Conservation (phyloP, 176 grass and related monocot species). For the Oryza meridionalis region DNA sequence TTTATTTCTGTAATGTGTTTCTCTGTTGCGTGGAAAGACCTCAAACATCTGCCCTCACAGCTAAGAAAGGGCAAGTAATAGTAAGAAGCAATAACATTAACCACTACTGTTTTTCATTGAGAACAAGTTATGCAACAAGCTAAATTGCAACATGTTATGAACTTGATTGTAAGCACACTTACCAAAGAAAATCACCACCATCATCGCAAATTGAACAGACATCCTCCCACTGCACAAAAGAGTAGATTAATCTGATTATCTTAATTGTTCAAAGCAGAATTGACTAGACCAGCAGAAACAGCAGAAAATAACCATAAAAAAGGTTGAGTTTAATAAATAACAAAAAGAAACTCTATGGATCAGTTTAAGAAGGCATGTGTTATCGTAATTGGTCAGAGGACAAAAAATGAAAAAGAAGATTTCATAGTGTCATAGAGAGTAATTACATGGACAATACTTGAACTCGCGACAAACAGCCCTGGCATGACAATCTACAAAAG, state of each 20-base stretch:
- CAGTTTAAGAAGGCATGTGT: constrained; percentile 4
- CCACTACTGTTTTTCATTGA: constrained; percentile 1
- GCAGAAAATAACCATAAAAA: neutral
- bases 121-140: constrained; percentile 12
- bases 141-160: neutral
- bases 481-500: neutral
- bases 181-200: constrained; percentile 57
- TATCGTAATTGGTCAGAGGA: neutral
- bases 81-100: constrained; percentile 27
- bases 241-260: constrained; percentile 14
- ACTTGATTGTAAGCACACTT: constrained; percentile 32
- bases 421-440: neutral
- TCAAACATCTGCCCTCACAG: constrained; percentile 61
- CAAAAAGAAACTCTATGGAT: neutral
- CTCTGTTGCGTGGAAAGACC: constrained; percentile 61
- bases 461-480: neutral
- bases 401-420: neutral
- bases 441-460: neutral
- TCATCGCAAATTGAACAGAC: constrained; percentile 70
- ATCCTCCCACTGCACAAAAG: constrained; percentile 38
- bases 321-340: neutral
- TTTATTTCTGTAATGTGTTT: constrained; percentile 29
- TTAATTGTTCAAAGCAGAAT: constrained; percentile 1
- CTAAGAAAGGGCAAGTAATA: constrained; percentile 46
- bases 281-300: constrained; percentile 7